A percentile compares a stretch with the other conserved stretches of the same genome.
These are phyloP conservation scores for Kurtzmaniella quercitrusa DNA, from an alignment of 1,139 yeast genomes.

Conservation along the genomic window DNA sequence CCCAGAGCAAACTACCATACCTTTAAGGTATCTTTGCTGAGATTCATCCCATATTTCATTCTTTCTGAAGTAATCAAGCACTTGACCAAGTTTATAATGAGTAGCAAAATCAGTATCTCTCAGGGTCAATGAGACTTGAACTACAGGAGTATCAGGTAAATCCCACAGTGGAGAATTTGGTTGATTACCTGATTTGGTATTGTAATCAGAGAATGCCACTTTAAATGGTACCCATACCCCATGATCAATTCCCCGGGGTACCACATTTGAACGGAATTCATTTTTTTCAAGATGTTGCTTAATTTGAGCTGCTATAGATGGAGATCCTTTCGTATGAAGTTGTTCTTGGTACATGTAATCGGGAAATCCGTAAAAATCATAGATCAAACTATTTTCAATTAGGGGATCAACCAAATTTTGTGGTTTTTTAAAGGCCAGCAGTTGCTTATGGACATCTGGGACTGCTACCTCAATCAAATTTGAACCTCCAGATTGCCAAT, in stretches of 20 bases:
- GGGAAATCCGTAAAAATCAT: constrained; percentile 76
- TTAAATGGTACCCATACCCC: constrained; percentile 81
- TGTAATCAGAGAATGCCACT: constrained; percentile 56
- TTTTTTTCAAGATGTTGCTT: constrained; percentile 31
- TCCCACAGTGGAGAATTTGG: constrained; percentile 24
- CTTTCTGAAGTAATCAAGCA: constrained; percentile 47
- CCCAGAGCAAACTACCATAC: constrained; percentile 59
- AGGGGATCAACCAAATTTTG: constrained; percentile 2
- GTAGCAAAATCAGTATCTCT: constrained; percentile 41
- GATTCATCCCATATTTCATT: constrained; percentile 32
- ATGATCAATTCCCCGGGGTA: constrained; percentile 68
- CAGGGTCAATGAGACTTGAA: constrained; percentile 62
- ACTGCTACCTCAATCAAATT: constrained; percentile 47
- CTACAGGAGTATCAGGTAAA: constrained; percentile 41
- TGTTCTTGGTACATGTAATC: constrained; percentile 55
- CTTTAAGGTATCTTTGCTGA: constrained; percentile 32
- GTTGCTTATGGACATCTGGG: constrained; percentile 20
- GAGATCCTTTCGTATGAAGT: constrained; percentile 48
- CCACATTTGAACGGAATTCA: constrained; percentile 34
- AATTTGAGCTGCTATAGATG: constrained; percentile 40
- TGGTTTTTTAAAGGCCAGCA: background rate
- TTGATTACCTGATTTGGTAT: constrained; percentile 17
- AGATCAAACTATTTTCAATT: constrained; percentile 41
- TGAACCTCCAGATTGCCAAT: constrained; percentile 56
- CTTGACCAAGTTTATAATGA: constrained; percentile 55